These are phyloP conservation scores for Naganishia antarctica DNA, from an alignment of 768 basidiomycete species.

Conservation along the genomic window DNA sequence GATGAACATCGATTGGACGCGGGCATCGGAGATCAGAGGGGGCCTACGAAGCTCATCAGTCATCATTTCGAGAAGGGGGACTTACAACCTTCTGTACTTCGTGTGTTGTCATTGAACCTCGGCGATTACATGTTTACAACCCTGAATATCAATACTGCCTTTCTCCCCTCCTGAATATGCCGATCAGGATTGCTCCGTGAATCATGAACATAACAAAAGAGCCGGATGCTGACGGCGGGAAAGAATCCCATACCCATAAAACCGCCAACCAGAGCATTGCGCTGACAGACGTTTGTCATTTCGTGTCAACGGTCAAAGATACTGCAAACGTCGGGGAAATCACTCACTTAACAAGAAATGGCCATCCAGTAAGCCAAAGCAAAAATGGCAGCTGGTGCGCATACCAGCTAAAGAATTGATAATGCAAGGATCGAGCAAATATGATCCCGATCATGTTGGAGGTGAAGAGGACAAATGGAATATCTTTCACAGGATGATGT, in stretches of 20 bases:
- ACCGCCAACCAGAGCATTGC: constrained; percentile 59
- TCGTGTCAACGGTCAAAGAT: constrained; percentile 19
- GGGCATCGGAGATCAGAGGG: too few relatives aligned
- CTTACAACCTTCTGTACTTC: too few relatives aligned
- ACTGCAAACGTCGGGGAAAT: constrained; percentile 29
- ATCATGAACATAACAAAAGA: constrained; percentile 58
- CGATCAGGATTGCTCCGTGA: constrained; percentile 55
- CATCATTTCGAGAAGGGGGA: too few relatives aligned
- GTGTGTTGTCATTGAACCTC: too few relatives aligned
- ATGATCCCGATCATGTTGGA: constrained; percentile 86
- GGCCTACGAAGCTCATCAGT: too few relatives aligned
- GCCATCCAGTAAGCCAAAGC: constrained; percentile 65
- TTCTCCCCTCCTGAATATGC: constrained; percentile 10
- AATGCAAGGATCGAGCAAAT: constrained; percentile 90
- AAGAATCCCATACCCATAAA: constrained; percentile 84
- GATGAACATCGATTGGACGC: not conserved
- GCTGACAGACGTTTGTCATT: constrained; percentile 50
- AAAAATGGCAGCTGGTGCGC: constrained; percentile 83
- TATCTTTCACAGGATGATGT: constrained; percentile 63
- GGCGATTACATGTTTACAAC: not conserved
- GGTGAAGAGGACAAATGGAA: constrained; percentile 76
- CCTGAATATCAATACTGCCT: not conserved
- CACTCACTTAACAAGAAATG: constrained; percentile 61
- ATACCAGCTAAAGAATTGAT: constrained; percentile 99
- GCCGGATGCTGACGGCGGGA: constrained; percentile 68